A percentile compares a stretch with the other conserved stretches of the same genome.
Conservation (phyloP, 371 early-diverging fungal species). For the Zopfochytrium polystomum region DNA sequence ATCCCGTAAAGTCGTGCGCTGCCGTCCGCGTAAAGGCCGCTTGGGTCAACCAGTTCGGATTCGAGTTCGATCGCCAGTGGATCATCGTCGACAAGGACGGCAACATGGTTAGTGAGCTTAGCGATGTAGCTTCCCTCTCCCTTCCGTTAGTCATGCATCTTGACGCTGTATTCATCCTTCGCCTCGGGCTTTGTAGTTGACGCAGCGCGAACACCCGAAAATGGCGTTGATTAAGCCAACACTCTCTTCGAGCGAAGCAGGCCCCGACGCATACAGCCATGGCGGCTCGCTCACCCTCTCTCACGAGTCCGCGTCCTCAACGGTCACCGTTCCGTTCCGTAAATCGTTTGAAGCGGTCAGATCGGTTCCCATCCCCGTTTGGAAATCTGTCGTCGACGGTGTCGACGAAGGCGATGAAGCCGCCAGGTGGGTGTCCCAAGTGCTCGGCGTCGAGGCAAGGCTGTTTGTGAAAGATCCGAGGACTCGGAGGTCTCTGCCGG, state of each 20-base stretch:
- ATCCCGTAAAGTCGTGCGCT: slow-evolving; percentile 23
- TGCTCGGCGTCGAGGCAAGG: slow-evolving; percentile 25
- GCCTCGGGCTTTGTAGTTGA: slow-evolving; percentile 6
- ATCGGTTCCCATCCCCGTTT: slow-evolving; percentile 21
- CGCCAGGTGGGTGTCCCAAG: slow-evolving; percentile 34
- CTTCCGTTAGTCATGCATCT: not conserved
- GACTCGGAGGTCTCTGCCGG: slow-evolving; percentile 14
- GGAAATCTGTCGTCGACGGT: slow-evolving; percentile 23
- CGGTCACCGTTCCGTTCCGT: not conserved
- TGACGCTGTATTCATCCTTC: not conserved
- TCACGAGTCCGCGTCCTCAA: not conserved
- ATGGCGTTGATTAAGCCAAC: slow-evolving; percentile 27
- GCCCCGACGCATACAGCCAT: slow-evolving; percentile 2
- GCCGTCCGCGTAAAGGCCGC: slow-evolving; percentile 15
- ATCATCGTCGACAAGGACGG: slow-evolving; percentile 25
- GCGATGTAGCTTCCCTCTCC: too few relatives aligned
- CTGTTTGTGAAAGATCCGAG: slow-evolving; percentile 32
- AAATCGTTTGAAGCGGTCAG: slow-evolving; percentile 4
- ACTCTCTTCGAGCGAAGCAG: slow-evolving; percentile 9
- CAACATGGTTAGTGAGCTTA: slow-evolving; percentile 9
- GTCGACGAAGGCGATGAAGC: slow-evolving; percentile 40
- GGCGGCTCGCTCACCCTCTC: slow-evolving; percentile 31
- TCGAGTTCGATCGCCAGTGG: slow-evolving; percentile 46
- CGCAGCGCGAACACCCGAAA: slow-evolving; percentile 28
- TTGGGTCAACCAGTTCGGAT: slow-evolving; percentile 18